These are phyloP conservation scores for Ambrosiella beaveri DNA, from an alignment of 2,329 filamentous ascomycete species.

Conservation along the genomic window DNA sequence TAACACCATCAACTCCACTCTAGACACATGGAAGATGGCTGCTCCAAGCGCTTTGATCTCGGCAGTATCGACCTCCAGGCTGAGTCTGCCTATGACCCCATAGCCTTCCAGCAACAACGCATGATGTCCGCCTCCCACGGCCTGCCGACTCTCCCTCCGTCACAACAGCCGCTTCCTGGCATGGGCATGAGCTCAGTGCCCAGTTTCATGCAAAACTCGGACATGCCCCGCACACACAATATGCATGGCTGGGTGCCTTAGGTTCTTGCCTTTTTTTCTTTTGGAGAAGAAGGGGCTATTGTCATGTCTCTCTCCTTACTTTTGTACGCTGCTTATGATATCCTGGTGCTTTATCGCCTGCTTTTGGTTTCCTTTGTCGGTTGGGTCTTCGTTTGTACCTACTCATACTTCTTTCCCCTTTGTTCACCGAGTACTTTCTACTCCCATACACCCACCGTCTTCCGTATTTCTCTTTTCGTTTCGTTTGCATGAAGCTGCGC, in stretches of 20 bases:
- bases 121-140: constrained; percentile 1
- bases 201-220: constrained; percentile 3
- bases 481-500: neutral
- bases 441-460: neutral
- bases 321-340: constrained; percentile 10
- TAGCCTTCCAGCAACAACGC: constrained; percentile 6
- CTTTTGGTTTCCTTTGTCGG: neutral
- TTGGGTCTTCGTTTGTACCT: constrained; percentile 1
- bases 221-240: neutral
- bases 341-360: neutral
- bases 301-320: neutral
- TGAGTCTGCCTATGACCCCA: constrained; percentile 18
- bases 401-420: neutral
- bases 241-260: constrained; percentile 6
- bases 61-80: constrained; percentile 30
- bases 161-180: constrained; percentile 1
- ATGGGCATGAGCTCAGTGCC: constrained; percentile 4
- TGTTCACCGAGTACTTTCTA: neutral
- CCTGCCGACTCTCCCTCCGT: constrained; percentile 2
- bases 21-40: constrained; percentile 64
- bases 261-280: neutral
- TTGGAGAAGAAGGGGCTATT: neutral
- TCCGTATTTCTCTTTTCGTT: neutral
- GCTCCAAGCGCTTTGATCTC: constrained; percentile 47
- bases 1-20: neutral